Conservation (phyloP, 441 rosid genomes). For the Syzygium syzygioides region DNA sequence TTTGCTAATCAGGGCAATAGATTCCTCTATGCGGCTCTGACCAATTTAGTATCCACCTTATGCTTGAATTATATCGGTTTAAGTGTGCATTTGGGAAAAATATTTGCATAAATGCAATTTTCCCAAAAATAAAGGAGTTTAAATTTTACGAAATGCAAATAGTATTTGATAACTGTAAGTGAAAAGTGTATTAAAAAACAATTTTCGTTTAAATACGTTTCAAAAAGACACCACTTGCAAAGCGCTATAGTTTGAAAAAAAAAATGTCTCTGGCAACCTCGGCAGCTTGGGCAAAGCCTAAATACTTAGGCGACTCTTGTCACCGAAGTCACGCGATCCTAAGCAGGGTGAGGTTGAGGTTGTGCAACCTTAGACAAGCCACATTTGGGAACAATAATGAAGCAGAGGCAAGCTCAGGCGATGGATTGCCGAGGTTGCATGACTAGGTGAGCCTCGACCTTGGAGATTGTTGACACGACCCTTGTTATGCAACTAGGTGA, state of each 20-base stretch:
- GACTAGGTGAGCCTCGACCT: neutral
- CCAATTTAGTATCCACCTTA: neutral
- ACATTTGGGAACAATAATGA: neutral
- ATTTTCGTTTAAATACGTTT: neutral
- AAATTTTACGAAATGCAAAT: neutral
- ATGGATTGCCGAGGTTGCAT: neutral
- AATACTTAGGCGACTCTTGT: neutral
- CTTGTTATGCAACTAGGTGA: neutral
- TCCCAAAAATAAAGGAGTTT: neutral
- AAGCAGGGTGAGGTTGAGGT: neutral
- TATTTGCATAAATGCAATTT: too few species aligned
- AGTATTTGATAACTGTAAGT: neutral
- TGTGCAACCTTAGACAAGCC: neutral
- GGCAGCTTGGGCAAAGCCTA: neutral
- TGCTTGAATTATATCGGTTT: neutral
- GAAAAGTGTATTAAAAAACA: neutral
- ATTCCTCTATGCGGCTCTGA: neutral
- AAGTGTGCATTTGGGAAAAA: neutral
- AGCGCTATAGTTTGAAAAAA: too few species aligned
- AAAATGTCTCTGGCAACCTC: accelerated
- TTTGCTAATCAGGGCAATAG: neutral
- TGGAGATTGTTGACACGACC: neutral
- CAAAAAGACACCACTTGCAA: neutral
- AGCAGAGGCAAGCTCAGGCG: neutral
- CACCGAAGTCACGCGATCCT: neutral